phyloP scores from a whole-genome alignment of 768 basidiomycete genomes.

The Leccinum olivaceopallidum region DNA sequence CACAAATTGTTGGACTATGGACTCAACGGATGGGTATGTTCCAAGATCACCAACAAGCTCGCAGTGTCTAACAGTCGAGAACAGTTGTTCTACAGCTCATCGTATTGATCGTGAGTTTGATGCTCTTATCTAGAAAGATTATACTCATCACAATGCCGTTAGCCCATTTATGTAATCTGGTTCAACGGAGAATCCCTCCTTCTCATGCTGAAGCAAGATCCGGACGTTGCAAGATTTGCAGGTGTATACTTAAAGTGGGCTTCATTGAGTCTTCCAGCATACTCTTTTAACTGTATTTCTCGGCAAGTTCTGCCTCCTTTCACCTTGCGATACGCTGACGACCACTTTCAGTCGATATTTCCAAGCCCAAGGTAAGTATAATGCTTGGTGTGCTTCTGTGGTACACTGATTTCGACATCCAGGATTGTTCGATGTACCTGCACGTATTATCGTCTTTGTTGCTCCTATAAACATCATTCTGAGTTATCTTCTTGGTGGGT shows the following conservation, averaged over 20 bases:
- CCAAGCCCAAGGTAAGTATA: constrained; percentile 75
- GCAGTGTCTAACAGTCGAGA: background rate
- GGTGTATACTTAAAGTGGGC: constrained; percentile 74
- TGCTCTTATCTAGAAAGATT: background rate
- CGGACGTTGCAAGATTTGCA: constrained; percentile 77
- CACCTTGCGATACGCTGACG: constrained; percentile 53
- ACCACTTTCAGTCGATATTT: constrained; percentile 45
- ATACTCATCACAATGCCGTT: background rate
- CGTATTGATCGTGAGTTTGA: constrained; percentile 53
- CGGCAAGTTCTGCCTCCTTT: constrained; percentile 31
- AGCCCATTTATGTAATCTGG: constrained; percentile 72
- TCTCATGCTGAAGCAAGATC: constrained; percentile 71
- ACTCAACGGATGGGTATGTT: constrained; percentile 77
- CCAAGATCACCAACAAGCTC: background rate
- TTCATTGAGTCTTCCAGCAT: constrained; percentile 76
- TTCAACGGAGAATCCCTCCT: constrained; percentile 80
- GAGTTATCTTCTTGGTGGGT: constrained; percentile 76
- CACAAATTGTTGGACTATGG: constrained; percentile 88
- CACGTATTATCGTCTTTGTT: constrained; percentile 75
- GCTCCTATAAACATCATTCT: constrained; percentile 83
- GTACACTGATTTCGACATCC: constrained; percentile 11
- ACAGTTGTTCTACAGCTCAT: constrained; percentile 22
- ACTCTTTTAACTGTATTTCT: constrained; percentile 54
- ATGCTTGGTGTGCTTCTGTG: constrained; percentile 18
- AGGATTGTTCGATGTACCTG: constrained; percentile 84